phyloP scores from a whole-genome alignment of 2,329 filamentous ascomycete genomes.

The Xylaria sp. region DNA sequence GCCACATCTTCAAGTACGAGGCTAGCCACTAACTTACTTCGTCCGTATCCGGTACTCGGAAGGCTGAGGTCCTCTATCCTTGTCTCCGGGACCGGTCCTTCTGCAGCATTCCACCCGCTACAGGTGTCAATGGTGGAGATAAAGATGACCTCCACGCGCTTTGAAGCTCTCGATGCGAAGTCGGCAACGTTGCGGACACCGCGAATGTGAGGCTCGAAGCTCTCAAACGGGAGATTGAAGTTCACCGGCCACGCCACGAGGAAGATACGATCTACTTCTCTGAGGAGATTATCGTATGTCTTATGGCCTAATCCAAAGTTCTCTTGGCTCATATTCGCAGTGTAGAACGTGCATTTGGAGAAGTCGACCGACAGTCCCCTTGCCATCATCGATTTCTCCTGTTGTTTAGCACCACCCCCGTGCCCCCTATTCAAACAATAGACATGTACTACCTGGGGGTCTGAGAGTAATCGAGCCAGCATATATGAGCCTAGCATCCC shows the following conservation, averaged over 20 bases:
- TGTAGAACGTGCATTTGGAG: too few species aligned
- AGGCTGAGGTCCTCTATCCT: constrained; percentile 50
- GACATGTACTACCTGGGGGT: too few species aligned
- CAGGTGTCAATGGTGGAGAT: constrained; percentile 55
- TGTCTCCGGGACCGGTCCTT: constrained; percentile 52
- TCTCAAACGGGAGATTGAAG: constrained; percentile 48
- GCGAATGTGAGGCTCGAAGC: constrained; percentile 52
- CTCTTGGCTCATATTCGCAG: too few species aligned
- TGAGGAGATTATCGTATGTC: constrained; percentile 14
- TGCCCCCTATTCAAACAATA: too few species aligned
- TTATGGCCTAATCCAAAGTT: constrained; percentile 9
- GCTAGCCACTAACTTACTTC: constrained; percentile 56
- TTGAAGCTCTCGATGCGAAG: constrained; percentile 36
- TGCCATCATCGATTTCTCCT: too few species aligned
- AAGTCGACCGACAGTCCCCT: too few species aligned
- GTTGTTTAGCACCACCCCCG: too few species aligned
- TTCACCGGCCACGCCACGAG: constrained; percentile 57
- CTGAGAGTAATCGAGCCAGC: too few species aligned
- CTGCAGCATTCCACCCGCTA: constrained; percentile 48
- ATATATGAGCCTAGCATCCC: neutral
- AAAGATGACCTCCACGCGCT: constrained; percentile 49
- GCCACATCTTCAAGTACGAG: constrained; percentile 55
- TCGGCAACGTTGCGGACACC: constrained; percentile 53
- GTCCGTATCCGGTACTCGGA: constrained; percentile 54
- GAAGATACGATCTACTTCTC: constrained; percentile 17